These are phyloP conservation scores for Carex arenaria DNA, from an alignment of 202 grass and related monocot species.

Conservation along the genomic window DNA sequence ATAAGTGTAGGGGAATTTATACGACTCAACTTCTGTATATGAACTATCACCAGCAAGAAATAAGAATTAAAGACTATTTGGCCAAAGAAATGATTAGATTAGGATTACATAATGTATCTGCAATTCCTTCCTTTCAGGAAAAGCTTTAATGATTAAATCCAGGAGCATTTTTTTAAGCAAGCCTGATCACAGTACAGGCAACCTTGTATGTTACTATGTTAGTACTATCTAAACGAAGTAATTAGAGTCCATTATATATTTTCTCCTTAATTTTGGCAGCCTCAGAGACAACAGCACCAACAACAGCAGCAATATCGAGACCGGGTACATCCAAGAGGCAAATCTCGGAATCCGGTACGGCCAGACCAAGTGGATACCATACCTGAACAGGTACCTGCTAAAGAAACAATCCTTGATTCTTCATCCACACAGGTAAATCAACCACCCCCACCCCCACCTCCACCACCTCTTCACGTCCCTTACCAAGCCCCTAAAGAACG, in stretches of 20 bases:
- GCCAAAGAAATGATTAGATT: background rate
- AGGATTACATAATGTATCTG: background rate
- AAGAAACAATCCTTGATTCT: background rate
- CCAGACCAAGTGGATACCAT: background rate
- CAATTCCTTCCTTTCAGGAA: background rate
- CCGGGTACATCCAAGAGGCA: background rate
- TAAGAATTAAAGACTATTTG: background rate
- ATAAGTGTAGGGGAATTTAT: background rate
- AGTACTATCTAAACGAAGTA: background rate
- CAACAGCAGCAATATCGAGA: conserved; percentile 14
- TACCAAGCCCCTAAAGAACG: background rate
- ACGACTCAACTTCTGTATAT: background rate
- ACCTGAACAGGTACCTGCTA: background rate
- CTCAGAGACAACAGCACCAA: conserved; percentile 7
- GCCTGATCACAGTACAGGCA: background rate
- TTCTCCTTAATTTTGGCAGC: background rate
- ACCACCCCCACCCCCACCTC: conserved; percentile 7
- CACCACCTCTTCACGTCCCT: background rate
- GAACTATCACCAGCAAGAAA: background rate
- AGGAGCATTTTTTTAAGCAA: background rate
- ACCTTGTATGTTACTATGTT: background rate
- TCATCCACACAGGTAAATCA: background rate
- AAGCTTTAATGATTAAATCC: background rate
- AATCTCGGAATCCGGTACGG: background rate
- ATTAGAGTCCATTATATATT: background rate